phyloP scores from a whole-genome alignment of 257 asterid genomes.

The Lycium barbarum region DNA sequence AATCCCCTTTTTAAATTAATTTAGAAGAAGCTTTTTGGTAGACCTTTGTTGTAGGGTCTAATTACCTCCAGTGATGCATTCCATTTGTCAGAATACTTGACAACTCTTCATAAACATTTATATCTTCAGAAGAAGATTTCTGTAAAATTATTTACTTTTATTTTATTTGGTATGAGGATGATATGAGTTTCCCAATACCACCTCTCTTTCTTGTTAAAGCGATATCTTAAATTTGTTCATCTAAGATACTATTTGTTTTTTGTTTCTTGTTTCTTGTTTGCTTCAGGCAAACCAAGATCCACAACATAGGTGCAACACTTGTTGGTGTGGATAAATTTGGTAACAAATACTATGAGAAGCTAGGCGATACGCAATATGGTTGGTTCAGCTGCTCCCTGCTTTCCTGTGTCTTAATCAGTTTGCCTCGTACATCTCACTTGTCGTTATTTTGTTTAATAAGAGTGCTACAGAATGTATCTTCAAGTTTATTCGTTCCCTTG shows the following conservation, averaged over 20 bases:
- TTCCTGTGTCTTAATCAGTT: background rate
- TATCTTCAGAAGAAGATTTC: constrained; percentile 1
- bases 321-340: constrained; percentile 95
- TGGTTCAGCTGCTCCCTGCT: constrained; percentile 38
- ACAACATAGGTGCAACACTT: constrained; percentile 88
- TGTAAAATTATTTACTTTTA: background rate
- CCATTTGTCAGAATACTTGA: background rate
- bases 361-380: constrained; percentile 90
- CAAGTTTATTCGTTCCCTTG: background rate
- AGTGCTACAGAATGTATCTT: background rate
- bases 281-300: constrained; percentile 90
- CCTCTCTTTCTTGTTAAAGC: constrained; percentile 4
- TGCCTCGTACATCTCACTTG: constrained; percentile 5
- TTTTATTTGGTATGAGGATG: background rate
- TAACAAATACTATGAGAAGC: constrained; percentile 88
- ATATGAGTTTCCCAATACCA: background rate
- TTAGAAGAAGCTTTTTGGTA: background rate
- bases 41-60: background rate
- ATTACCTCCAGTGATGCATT: background rate
- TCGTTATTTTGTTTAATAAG: constrained; percentile 3
- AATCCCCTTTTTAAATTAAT: background rate
- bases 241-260: constrained; percentile 6
- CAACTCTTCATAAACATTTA: background rate
- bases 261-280: constrained; percentile 18
- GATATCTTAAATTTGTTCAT: constrained; percentile 11